Percentiles rank a stretch among this genome's conserved stretches.
phyloP scores from a whole-genome alignment of 495 filamentous ascomycete genomes.

The Eremomyces bilateralis region DNA sequence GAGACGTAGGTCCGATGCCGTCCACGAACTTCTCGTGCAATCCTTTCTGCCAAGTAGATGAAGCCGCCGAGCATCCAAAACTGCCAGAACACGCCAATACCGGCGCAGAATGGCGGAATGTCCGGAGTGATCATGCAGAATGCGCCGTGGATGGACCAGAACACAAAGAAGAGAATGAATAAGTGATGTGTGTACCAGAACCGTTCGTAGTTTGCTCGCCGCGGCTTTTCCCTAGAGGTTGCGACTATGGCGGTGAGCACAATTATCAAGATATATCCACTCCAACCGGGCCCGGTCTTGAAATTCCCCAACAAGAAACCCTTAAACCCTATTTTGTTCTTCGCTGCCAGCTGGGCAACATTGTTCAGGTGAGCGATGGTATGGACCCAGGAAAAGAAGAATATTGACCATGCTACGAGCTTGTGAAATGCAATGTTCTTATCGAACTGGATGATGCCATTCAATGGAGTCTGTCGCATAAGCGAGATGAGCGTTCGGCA shows the following conservation, averaged over 20 bases:
- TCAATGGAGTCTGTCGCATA: constrained; percentile 48
- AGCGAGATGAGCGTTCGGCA: constrained; percentile 61
- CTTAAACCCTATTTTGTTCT: constrained; percentile 47
- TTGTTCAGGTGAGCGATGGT: constrained; percentile 68
- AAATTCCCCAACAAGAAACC: constrained; percentile 51
- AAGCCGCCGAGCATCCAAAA: constrained; percentile 61
- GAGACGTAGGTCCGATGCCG: constrained; percentile 58
- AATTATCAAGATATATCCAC: constrained; percentile 56
- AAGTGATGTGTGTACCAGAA: constrained; percentile 69
- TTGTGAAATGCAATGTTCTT: constrained; percentile 72
- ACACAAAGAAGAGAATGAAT: constrained; percentile 59
- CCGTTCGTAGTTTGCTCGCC: constrained; percentile 50
- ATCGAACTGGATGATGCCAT: constrained; percentile 58
- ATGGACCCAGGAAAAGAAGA: constrained; percentile 64
- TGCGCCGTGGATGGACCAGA: constrained; percentile 61
- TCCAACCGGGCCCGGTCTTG: constrained; percentile 54
- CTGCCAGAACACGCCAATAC: constrained; percentile 57
- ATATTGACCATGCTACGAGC: constrained; percentile 57
- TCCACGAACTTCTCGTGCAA: constrained; percentile 47
- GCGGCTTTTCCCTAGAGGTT: constrained; percentile 46
- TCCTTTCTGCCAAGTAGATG: constrained; percentile 45
- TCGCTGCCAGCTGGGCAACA: constrained; percentile 47
- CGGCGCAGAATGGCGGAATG: constrained; percentile 44
- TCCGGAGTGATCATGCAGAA: constrained; percentile 70
- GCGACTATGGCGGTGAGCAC: constrained; percentile 43